Conservation (phyloP, 805 yeast species). For the Kodamaea lidongshanica region DNA sequence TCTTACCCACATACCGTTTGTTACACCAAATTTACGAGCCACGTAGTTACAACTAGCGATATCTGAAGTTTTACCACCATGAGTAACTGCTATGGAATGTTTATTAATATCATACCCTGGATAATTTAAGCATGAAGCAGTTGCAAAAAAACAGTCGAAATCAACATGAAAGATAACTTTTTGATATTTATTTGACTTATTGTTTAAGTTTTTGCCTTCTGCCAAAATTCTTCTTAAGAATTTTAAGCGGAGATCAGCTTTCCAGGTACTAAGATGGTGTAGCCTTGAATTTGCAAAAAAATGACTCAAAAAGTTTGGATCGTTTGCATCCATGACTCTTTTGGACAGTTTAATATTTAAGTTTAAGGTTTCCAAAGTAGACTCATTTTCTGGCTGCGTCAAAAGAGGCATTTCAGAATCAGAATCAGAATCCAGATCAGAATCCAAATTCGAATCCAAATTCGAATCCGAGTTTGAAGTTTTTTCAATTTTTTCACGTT, state of each 20-base stretch:
- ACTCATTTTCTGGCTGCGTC: slow-evolving; percentile 11
- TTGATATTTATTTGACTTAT: slow-evolving; percentile 1
- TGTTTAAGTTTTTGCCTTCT: slow-evolving; percentile 10
- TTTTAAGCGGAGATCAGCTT: slow-evolving; percentile 59
- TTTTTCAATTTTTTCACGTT: slow-evolving; percentile 3
- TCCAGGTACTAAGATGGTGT: slow-evolving; percentile 87
- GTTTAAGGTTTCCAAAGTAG: slow-evolving; percentile 7
- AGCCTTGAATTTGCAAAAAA: slow-evolving; percentile 79
- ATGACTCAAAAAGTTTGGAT: slow-evolving; percentile 65
- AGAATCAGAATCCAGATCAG: slow-evolving; percentile 1
- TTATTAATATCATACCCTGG: slow-evolving; percentile 47
- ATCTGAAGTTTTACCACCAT: slow-evolving; percentile 61
- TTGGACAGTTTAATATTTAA: slow-evolving; percentile 4
- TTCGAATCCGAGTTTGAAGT: slow-evolving; percentile 5
- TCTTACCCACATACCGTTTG: slow-evolving; percentile 87
- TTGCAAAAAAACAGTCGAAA: slow-evolving; percentile 90
- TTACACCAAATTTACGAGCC: slow-evolving; percentile 73
- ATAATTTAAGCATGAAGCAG: slow-evolving; percentile 61
- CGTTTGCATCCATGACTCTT: slow-evolving; percentile 50
- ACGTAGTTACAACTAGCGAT: slow-evolving; percentile 88
- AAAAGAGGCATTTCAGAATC: slow-evolving; percentile 8
- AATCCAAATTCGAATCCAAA: slow-evolving; percentile 3
- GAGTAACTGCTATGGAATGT: slow-evolving; percentile 58
- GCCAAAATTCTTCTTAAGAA: slow-evolving; percentile 47
- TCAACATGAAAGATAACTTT: slow-evolving; percentile 69